Percentiles rank a stretch among this genome's conserved stretches.
These are phyloP conservation scores for Trichoderma aggressivum DNA, from an alignment of 2,329 filamentous ascomycete genomes.

Conservation along the genomic window DNA sequence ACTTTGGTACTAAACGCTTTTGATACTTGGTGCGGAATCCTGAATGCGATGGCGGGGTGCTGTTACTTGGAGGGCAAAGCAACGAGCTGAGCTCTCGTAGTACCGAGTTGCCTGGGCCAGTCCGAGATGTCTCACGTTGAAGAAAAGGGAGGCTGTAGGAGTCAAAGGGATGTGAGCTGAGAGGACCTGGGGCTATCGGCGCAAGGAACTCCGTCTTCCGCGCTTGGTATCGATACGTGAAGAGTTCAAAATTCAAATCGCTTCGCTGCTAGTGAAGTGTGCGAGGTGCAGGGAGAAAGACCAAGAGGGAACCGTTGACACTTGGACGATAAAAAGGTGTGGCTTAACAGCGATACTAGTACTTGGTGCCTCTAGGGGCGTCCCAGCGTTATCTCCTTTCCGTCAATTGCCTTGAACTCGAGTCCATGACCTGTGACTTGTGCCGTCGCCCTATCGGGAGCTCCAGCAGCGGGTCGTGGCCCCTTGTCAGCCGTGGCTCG, in stretches of 20 bases:
- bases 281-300: neutral
- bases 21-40: neutral
- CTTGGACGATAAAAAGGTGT: neutral
- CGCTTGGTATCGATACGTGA: neutral
- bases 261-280: neutral
- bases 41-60: neutral
- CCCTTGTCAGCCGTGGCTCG: slow-evolving; percentile 15
- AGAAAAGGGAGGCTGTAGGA: neutral
- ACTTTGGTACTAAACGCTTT: slow-evolving; percentile 7
- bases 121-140: neutral
- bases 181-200: neutral
- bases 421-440: neutral
- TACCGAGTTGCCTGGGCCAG: neutral
- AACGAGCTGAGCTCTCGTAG: neutral
- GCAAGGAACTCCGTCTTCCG: neutral
- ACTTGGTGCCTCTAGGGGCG: neutral
- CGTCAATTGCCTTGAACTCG: neutral
- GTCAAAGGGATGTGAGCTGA: neutral
- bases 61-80: neutral
- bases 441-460: slow-evolving; percentile 7
- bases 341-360: slow-evolving; percentile 5
- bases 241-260: neutral
- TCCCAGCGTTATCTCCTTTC: slow-evolving; percentile 13
- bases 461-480: slow-evolving; percentile 19
- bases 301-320: neutral